Conservation (phyloP, 495 filamentous ascomycete genomes). For the Tuber aestivum region DNA sequence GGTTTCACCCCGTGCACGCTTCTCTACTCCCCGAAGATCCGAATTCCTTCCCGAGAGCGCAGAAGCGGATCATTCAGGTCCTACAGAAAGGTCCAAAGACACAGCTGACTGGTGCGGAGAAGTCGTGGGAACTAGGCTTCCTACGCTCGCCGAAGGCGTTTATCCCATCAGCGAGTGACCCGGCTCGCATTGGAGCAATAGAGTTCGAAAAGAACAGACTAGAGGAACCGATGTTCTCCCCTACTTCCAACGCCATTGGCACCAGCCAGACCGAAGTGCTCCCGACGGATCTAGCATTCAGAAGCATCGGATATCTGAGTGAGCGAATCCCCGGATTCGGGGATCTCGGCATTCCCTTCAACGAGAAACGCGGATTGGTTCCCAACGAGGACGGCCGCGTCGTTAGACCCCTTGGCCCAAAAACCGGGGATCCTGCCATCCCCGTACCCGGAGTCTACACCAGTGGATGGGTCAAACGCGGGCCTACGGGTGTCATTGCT, state of each 20-base stretch:
- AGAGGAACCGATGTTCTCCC: constrained; percentile 46
- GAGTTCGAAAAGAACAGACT: constrained; percentile 61
- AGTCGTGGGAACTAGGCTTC: constrained; percentile 78
- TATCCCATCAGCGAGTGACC: constrained; percentile 48
- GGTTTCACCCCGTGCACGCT: constrained; percentile 61
- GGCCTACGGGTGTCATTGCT: constrained; percentile 92
- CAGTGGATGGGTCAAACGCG: constrained; percentile 93
- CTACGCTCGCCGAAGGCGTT: constrained; percentile 70
- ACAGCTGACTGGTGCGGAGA: constrained; percentile 48
- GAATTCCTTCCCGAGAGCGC: constrained; percentile 61
- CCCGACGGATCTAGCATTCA: constrained; percentile 66
- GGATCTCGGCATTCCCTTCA: constrained; percentile 74
- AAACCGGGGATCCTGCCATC: constrained; percentile 22
- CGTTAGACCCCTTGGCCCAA: constrained; percentile 43
- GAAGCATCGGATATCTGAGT: constrained; percentile 88
- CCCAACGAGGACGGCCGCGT: constrained; percentile 83
- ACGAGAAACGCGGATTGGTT: constrained; percentile 65
- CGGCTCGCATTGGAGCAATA: constrained; percentile 53
- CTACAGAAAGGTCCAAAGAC: constrained; percentile 64
- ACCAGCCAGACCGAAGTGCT: constrained; percentile 47
- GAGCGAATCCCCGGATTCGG: constrained; percentile 66
- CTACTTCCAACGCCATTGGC: constrained; percentile 48
- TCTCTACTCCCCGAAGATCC: constrained; percentile 54
- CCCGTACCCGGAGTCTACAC: constrained; percentile 77
- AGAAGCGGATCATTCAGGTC: constrained; percentile 71